Percentiles rank a stretch among this genome's conserved stretches.
phyloP scores from a whole-genome alignment of 768 basidiomycete species.

The Xerocomus brunneocitrinus region DNA sequence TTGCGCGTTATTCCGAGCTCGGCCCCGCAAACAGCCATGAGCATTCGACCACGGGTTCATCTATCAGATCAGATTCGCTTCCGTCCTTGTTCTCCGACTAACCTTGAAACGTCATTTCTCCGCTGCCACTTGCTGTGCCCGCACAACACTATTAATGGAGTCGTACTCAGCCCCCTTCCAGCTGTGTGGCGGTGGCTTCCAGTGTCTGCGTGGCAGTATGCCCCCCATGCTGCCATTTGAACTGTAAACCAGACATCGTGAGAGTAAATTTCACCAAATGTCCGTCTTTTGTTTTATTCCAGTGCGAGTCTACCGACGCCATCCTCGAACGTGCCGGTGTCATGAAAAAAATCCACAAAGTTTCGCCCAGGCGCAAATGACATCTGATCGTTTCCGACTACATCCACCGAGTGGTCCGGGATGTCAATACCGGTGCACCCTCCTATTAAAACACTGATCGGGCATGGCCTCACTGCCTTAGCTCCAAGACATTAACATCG shows the following conservation, averaged over 20 bases:
- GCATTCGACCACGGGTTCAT: too few relatives aligned
- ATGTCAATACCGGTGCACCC: background rate
- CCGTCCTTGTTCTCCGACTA: slow-evolving; percentile 8
- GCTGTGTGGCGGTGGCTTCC: background rate
- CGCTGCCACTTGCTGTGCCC: background rate
- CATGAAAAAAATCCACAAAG: too few relatives aligned
- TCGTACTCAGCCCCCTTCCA: background rate
- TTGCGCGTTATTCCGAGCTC: slow-evolving; percentile 9
- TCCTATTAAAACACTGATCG: background rate
- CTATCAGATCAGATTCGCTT: slow-evolving; percentile 12
- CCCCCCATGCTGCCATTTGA: background rate
- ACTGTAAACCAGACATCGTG: background rate
- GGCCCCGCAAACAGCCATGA: slow-evolving; percentile 20
- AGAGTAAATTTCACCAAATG: too few relatives aligned
- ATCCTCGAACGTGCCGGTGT: too few relatives aligned
- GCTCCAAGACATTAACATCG: background rate
- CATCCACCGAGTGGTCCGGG: background rate
- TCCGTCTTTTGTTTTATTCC: background rate
- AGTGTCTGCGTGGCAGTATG: background rate
- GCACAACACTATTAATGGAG: too few relatives aligned
- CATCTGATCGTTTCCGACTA: background rate
- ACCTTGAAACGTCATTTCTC: slow-evolving; percentile 10
- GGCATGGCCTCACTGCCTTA: background rate
- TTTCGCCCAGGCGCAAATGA: background rate
- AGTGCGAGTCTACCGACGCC: background rate